Conservation (phyloP, 23 red algal species). For the Gracilaria caudata region DNA sequence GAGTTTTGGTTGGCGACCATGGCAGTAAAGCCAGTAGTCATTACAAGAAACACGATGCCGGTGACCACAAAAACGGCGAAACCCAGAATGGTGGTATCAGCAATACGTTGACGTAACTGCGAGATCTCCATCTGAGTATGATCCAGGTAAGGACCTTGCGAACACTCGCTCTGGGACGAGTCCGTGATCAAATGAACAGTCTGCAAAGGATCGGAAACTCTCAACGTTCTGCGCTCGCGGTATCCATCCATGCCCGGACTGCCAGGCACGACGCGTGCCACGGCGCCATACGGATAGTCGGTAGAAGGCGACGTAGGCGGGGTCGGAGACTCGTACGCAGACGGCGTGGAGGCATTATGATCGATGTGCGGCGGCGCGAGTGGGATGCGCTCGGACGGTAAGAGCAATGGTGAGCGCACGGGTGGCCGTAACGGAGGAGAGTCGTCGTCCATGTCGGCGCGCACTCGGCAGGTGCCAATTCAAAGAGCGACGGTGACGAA, state of each 20-base stretch:
- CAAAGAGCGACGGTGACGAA: neutral
- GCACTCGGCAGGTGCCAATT: neutral
- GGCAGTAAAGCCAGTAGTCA: conserved; percentile 53
- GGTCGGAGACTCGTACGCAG: conserved; percentile 49
- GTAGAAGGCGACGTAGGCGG: conserved; percentile 39
- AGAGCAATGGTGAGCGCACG: conserved; percentile 8
- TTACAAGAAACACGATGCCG: conserved; percentile 52
- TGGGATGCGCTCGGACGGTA: conserved; percentile 23
- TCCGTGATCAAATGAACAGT: conserved; percentile 29
- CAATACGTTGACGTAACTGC: conserved; percentile 1
- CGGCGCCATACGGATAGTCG: conserved; percentile 18
- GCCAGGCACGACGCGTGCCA: neutral
- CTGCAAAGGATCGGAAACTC: conserved; percentile 27
- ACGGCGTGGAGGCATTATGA: conserved; percentile 20
- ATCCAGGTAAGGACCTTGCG: neutral
- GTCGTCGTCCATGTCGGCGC: neutral
- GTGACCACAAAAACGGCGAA: conserved; percentile 28
- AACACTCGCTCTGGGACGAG: conserved; percentile 28
- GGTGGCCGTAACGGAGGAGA: neutral
- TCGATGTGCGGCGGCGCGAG: conserved; percentile 9
- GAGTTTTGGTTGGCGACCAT: conserved; percentile 50
- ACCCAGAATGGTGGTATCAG: conserved; percentile 37
- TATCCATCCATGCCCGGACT: neutral
- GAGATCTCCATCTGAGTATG: neutral
- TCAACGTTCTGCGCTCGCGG: neutral